Evolutionary conservation across 306 rosid genomes (phyloP).

Genomic region (Quercus engelmannii): DNA sequence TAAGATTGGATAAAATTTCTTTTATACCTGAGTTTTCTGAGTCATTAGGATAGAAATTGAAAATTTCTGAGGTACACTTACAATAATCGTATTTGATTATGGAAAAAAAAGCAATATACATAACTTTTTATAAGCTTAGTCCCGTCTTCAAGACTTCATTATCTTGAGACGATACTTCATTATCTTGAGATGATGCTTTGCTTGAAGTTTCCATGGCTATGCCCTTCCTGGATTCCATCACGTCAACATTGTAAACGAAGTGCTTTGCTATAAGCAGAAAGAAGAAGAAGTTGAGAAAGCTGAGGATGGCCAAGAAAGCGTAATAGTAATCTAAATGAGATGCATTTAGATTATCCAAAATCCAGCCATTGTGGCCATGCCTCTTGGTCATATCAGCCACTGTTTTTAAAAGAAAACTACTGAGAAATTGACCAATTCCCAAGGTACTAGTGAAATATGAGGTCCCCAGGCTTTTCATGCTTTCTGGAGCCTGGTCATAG

Average conservation of each 20-base stretch:
- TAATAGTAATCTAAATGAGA: conserved; percentile 68
- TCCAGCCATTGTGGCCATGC: conserved; percentile 56
- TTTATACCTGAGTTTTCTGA: no score
- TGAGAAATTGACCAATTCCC: conserved; percentile 64
- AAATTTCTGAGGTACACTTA: neutral
- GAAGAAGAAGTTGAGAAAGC: conserved; percentile 59
- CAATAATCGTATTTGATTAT: neutral
- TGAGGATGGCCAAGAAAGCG: conserved; percentile 53
- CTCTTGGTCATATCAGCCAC: conserved; percentile 50
- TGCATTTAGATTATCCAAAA: conserved; percentile 61
- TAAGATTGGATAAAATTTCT: no score
- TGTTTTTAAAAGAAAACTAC: conserved; percentile 54
- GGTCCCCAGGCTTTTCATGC: conserved; percentile 79
- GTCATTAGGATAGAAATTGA: no score
- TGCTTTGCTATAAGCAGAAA: conserved; percentile 56
- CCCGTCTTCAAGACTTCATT: neutral
- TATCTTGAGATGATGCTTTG: conserved; percentile 10
- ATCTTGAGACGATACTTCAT: neutral
- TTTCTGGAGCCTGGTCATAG: conserved; percentile 82
- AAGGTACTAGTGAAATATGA: conserved; percentile 56
- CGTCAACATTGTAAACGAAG: conserved; percentile 54
- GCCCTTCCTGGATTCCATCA: conserved; percentile 16
- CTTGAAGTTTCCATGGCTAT: conserved; percentile 19
- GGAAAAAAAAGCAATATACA: neutral
- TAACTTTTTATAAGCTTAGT: conserved; percentile 8